Conservation (phyloP, 148 eudicot species). For the Vaccinium darrowii region DNA sequence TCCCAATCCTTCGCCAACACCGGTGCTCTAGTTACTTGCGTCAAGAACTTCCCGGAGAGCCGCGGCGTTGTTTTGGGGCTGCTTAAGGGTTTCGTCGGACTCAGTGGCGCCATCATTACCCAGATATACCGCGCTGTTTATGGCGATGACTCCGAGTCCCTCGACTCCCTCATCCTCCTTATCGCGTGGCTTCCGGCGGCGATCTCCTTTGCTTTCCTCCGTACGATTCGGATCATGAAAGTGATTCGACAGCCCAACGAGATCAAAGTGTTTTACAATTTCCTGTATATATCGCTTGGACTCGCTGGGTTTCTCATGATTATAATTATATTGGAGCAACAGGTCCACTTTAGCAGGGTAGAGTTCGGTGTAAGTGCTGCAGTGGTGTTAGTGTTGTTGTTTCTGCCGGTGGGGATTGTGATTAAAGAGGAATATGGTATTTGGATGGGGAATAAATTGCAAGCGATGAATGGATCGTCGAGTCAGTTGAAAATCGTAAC, state of each 20-base stretch:
- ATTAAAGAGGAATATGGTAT: constrained; percentile 26
- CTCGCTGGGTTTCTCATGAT: constrained; percentile 43
- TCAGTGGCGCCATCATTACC: constrained; percentile 38
- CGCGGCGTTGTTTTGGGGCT: constrained; percentile 43
- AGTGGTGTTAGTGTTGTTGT: constrained; percentile 19
- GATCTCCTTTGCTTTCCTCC: constrained; percentile 36
- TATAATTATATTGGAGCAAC: constrained; percentile 21
- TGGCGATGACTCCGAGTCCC: constrained; percentile 22
- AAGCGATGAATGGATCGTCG: neutral
- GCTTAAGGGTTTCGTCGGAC: constrained; percentile 43
- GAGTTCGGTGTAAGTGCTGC: constrained; percentile 26
- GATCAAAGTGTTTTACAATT: constrained; percentile 38
- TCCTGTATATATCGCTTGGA: constrained; percentile 36
- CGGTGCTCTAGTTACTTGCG: constrained; percentile 38
- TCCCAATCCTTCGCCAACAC: constrained; percentile 41
- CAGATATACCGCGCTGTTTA: constrained; percentile 33
- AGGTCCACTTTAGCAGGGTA: neutral
- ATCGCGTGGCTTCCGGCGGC: constrained; percentile 47
- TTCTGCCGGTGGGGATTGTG: constrained; percentile 30
- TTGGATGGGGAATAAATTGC: constrained; percentile 17
- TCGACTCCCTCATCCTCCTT: constrained; percentile 35
- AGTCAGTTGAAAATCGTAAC: constrained; percentile 21
- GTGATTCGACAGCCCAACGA: constrained; percentile 28
- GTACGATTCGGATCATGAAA: constrained; percentile 34
- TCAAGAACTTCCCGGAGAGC: constrained; percentile 48